These are phyloP conservation scores for Dacryopinax primogenitus DNA, from an alignment of 768 basidiomycete species.

Conservation along the genomic window DNA sequence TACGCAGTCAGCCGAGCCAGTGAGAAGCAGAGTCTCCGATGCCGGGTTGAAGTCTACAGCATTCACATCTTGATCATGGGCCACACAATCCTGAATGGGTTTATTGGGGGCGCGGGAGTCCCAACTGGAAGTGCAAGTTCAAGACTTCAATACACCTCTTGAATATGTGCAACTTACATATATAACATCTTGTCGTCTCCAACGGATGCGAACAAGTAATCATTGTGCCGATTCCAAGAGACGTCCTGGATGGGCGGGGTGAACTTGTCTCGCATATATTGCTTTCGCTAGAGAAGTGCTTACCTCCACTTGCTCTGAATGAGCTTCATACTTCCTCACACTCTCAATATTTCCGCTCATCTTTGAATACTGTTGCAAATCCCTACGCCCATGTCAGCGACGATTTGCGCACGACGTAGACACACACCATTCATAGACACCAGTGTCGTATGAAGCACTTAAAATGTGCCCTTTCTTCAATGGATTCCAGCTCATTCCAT, in stretches of 20 bases:
- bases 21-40: slow-evolving; percentile 63
- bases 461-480: slow-evolving; percentile 69
- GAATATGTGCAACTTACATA: slow-evolving; percentile 7
- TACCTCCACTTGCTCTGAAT: slow-evolving; percentile 85
- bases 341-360: slow-evolving; percentile 71
- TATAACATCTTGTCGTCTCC: slow-evolving; percentile 77
- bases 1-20: slow-evolving; percentile 90
- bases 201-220: slow-evolving; percentile 82
- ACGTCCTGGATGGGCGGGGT: slow-evolving; percentile 53
- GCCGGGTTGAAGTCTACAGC: slow-evolving; percentile 83
- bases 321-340: slow-evolving; percentile 68
- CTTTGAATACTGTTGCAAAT: slow-evolving; percentile 78
- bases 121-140: slow-evolving; percentile 54
- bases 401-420: neutral
- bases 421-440: slow-evolving; percentile 79
- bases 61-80: slow-evolving; percentile 83
- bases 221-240: slow-evolving; percentile 79
- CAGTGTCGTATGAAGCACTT: slow-evolving; percentile 90
- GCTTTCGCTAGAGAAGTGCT: slow-evolving; percentile 22
- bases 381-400: slow-evolving; percentile 40
- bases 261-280: slow-evolving; percentile 9
- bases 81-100: slow-evolving; percentile 59
- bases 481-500: slow-evolving; percentile 88
- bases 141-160: neutral
- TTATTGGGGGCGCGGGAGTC: slow-evolving; percentile 68